phyloP scores from a whole-genome alignment of 2,329 filamentous ascomycete species.

The Paraconiothyrium brasiliense region DNA sequence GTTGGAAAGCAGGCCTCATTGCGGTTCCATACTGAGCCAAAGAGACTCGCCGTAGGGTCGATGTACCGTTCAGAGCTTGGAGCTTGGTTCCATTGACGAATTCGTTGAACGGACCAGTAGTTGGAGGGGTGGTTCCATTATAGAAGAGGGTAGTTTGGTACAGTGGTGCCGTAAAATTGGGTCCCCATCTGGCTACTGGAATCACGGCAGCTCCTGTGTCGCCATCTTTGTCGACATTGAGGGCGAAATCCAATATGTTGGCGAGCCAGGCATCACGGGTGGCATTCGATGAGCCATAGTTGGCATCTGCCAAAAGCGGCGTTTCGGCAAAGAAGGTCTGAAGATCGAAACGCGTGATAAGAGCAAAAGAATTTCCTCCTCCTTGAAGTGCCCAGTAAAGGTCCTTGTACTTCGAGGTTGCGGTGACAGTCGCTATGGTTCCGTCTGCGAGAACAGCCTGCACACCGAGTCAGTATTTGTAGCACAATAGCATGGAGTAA shows the following conservation, averaged over 20 bases:
- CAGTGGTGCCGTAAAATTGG: slow-evolving; percentile 22
- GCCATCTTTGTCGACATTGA: slow-evolving; percentile 22
- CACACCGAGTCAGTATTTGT: background rate
- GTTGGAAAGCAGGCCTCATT: slow-evolving; percentile 23
- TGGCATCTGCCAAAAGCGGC: slow-evolving; percentile 27
- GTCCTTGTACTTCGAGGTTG: slow-evolving; percentile 31
- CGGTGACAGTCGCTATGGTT: slow-evolving; percentile 28
- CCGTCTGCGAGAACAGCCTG: slow-evolving; percentile 37
- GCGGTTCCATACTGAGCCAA: slow-evolving; percentile 21
- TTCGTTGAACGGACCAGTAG: slow-evolving; percentile 20
- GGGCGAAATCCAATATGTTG: slow-evolving; percentile 24
- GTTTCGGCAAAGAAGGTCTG: slow-evolving; percentile 22
- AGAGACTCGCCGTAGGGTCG: slow-evolving; percentile 22
- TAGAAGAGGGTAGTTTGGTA: slow-evolving; percentile 32
- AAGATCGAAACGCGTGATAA: slow-evolving; percentile 29
- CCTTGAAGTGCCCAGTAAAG: slow-evolving; percentile 44
- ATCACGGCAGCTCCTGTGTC: slow-evolving; percentile 26
- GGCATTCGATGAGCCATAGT: slow-evolving; percentile 19
- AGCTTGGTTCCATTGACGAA: slow-evolving; percentile 23
- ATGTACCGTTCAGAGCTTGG: slow-evolving; percentile 21
- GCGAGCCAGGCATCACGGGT: slow-evolving; percentile 24
- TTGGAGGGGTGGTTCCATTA: slow-evolving; percentile 26
- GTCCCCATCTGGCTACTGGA: slow-evolving; percentile 28
- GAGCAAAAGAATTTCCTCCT: slow-evolving; percentile 32
- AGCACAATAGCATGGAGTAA: background rate